Base-by-base conservation (phyloP, 2,329 filamentous ascomycete genomes). In the Trichoderma sp. region DNA sequence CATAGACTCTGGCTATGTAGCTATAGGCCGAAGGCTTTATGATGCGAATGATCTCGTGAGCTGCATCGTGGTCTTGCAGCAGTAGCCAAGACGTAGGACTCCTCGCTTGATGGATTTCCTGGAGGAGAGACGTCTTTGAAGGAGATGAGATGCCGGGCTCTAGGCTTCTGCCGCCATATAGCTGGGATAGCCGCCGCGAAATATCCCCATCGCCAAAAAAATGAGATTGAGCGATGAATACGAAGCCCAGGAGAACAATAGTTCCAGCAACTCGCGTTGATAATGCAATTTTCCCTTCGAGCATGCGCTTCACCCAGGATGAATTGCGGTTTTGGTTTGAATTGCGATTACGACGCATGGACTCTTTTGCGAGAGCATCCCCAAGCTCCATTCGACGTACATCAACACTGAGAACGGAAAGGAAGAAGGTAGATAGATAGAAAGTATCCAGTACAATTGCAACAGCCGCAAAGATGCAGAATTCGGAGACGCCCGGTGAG, bases 31-130 rank as follows among this genome's bases (percentile, higher is more conserved):
- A 82, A 7, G 91, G 91, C 72, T 92, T 93, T 73, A 94, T 86
- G 37, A 91, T 86, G n/a, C 87, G 85, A 76, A 94, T 92, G 18
- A 94, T 86, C 75, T 94, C 92, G 46, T 86, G 86, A 2, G 91
- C 91, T 1, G 91, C 93, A 74, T 92, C 90, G 73, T 93, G 91
- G 73, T 94, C 91, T 76, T 94, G 92, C 68, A 93, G 83, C 30
- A 87, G 86, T 60, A 94, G 82, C 92, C 92, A 95, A 18, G 91
- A 90, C 4, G 86, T 88, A 1, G 90, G 91, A n/a, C 89, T 91
- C 70, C 91, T 84, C 2, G 90, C 91, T 75, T 93, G 91, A 74
- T 94, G 90, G 70, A 94, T 86, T 26, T 86, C 84, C 13, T 89
- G 83, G 2, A 88, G 82, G 3, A 85, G 76, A 2, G 85, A 77